phyloP scores from a whole-genome alignment of 345 rosid genomes.

The Zanthoxylum bungeanum region DNA sequence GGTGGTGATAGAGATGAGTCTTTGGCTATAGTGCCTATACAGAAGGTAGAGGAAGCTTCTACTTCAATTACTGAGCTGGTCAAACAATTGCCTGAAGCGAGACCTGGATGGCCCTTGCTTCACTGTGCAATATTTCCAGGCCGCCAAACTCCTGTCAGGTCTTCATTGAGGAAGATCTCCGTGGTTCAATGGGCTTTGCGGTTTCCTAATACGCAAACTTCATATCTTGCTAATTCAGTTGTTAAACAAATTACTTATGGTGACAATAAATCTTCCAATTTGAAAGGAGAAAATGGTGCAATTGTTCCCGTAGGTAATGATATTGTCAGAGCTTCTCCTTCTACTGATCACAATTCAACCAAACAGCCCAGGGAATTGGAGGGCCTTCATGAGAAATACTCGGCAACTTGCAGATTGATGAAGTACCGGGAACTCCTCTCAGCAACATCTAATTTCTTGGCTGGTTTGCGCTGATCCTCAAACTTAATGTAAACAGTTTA shows the following conservation, averaged over 20 bases:
- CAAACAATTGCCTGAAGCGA: constrained; percentile 49
- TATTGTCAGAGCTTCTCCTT: constrained; percentile 18
- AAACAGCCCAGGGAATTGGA: constrained; percentile 53
- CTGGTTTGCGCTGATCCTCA: constrained; percentile 46
- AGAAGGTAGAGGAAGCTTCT: constrained; percentile 31
- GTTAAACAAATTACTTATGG: constrained; percentile 26
- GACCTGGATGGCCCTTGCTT: constrained; percentile 90
- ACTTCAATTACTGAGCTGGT: constrained; percentile 41
- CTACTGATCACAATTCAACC: constrained; percentile 31
- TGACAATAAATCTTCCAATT: constrained; percentile 24
- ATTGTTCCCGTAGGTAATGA: constrained; percentile 43
- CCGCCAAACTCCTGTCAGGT: constrained; percentile 26
- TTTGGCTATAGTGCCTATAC: constrained; percentile 56
- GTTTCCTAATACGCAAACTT: constrained; percentile 49
- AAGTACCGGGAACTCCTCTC: constrained; percentile 65
- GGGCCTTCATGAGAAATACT: constrained; percentile 61
- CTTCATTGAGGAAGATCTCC: constrained; percentile 51
- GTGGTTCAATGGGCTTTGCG: constrained; percentile 67
- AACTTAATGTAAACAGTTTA: constrained; percentile 2
- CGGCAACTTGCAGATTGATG: constrained; percentile 74
- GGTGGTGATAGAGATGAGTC: constrained; percentile 33
- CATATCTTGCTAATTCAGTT: constrained; percentile 35
- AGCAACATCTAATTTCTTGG: constrained; percentile 67
- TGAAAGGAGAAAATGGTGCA: constrained; percentile 55
- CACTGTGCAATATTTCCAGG: constrained; percentile 38